These are phyloP conservation scores for Albifimbria verrucaria DNA, from an alignment of 2,329 filamentous ascomycete genomes.

Conservation along the genomic window DNA sequence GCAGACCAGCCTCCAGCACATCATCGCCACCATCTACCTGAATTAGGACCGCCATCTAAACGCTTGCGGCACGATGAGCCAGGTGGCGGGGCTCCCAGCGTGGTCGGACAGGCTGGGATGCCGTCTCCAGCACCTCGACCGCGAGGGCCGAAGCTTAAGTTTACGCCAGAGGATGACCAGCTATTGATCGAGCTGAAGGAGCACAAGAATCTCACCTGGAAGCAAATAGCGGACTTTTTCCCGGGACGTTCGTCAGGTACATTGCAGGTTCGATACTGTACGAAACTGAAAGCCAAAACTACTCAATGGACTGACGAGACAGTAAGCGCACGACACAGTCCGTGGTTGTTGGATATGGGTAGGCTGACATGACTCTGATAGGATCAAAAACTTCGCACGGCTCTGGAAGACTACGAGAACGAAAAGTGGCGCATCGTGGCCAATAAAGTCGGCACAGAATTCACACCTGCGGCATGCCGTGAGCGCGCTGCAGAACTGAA, in stretches of 20 bases:
- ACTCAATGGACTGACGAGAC: no score
- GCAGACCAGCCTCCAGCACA: conserved; percentile 55
- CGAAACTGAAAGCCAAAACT: no score
- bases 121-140: conserved; percentile 74
- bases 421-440: conserved; percentile 92
- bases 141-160: no score
- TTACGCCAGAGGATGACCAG: conserved; percentile 87
- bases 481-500: conserved; percentile 69
- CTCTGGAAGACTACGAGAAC: conserved; percentile 81
- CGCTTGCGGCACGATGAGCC: conserved; percentile 59
- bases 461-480: conserved; percentile 82
- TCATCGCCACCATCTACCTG: conserved; percentile 78
- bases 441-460: conserved; percentile 85
- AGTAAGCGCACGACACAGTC: conserved; percentile 61
- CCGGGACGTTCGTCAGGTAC: conserved; percentile 90
- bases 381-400: conserved; percentile 74
- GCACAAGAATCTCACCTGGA: conserved; percentile 93
- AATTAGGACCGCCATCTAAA: conserved; percentile 67
- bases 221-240: conserved; percentile 96
- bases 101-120: conserved; percentile 86
- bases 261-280: no score
- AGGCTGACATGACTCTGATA: conserved; percentile 30
- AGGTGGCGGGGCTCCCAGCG: conserved; percentile 67
- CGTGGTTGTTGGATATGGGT: neutral
- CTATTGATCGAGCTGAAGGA: conserved; percentile 88